Percentiles rank a stretch among this genome's conserved stretches.
Evolutionary conservation across 768 basidiomycete genomes (phyloP).

Genomic region (Kwoniella dendrophila): DNA sequence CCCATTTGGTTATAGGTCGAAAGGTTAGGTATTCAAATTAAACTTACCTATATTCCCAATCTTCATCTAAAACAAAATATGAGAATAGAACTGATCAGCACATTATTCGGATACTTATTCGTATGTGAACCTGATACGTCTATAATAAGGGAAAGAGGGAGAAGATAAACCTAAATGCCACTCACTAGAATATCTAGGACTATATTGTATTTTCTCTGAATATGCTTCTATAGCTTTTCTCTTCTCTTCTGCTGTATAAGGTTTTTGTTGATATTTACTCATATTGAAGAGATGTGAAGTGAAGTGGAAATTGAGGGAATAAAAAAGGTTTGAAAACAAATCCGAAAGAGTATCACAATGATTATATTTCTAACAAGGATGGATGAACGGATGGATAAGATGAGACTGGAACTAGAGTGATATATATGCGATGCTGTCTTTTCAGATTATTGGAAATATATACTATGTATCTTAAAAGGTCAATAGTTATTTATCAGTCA

Average conservation of each 20-base stretch:
- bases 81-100: neutral
- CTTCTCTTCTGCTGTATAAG: conserved; percentile 45
- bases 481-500: no score
- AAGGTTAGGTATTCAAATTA: neutral
- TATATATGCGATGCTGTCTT: no score
- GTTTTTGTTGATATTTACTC: conserved; percentile 43
- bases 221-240: conserved; percentile 43
- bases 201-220: conserved; percentile 48
- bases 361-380: no score
- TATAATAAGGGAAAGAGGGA: neutral
- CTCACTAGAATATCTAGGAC: conserved; percentile 47
- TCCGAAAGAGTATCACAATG: no score
- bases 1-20: no score
- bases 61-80: conserved; percentile 31
- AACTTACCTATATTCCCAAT: conserved; percentile 47
- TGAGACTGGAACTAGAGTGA: no score
- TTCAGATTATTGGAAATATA: no score
- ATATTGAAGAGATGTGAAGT: conserved; percentile 22
- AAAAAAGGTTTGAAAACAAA: no score
- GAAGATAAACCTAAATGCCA: neutral
- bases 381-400: no score
- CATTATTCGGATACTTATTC: no score
- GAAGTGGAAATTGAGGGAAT: no score
- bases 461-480: no score
- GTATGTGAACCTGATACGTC: neutral